Evolutionary conservation across 352 stramenopile species (phyloP), one percentile per base, ranked within the genome.

Genomic region (Stramenopiles sp.): DNA sequence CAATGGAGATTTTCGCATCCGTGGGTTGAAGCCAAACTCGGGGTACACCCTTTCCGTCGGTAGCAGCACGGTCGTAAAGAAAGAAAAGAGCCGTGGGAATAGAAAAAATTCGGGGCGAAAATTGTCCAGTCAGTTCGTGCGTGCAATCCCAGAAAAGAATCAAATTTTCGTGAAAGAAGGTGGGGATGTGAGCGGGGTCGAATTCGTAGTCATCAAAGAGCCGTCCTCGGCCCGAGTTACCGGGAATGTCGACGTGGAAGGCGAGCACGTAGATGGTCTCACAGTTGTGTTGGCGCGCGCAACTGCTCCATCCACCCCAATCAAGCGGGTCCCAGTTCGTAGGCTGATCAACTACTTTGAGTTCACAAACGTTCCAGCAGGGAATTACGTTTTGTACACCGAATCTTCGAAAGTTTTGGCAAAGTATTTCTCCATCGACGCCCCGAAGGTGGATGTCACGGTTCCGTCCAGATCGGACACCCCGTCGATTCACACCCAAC

Each of bases 281-380:
- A 71, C 31, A 35, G 53, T 71, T 2, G 53, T 71, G 2, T 33
- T 71, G 2, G 33, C 53, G 2, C 33, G 53, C 4, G 53, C 53
- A 4, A 35, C 53, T 31, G 35, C 33, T 71, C 53, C 53, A 6
- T 35, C 2, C 33, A 33, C 53, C 6, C 31, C 53, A 2, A 71
- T 71, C 35, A 71, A 71, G 35, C 53, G 53, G 33, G 12, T 33
- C 6, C 4, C 31, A 35, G 53, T 71, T 4, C n/a, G n/a, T n/a
- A 71, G 53, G 4, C 6, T 71, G 53, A 35, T 33, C 2, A 71
- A 71, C 4, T 71, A 71, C 12, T 71, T 71, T 6, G 53, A 71
- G 35, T 71, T 71, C 6, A 4, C 53, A 71, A 71, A 71, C 33
- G 12, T 71, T 4, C 35, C 53, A 6, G 53, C 53, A 35, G 53